phyloP scores from a whole-genome alignment of 116 monocot genomes.

The Posidonia oceanica region DNA sequence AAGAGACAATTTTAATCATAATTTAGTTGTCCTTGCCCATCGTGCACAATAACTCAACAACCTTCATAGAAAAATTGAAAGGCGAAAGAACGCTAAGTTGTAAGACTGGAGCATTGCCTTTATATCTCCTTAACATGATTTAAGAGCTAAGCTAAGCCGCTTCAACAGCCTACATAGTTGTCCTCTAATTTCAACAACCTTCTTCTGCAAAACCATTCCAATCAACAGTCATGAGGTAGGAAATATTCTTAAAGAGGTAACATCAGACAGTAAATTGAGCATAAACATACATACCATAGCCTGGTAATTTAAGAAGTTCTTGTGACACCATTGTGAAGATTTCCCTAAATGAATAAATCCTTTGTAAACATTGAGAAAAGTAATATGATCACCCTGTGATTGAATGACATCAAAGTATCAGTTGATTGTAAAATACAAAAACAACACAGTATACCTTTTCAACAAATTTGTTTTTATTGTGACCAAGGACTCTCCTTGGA shows the following conservation, averaged over 20 bases:
- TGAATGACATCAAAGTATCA: constrained; percentile 1
- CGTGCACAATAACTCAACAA: too few relatives aligned
- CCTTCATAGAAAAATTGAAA: too few relatives aligned
- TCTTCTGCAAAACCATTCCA: constrained; percentile 53
- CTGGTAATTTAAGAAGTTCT: constrained; percentile 88
- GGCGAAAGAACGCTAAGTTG: neutral
- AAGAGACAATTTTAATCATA: too few relatives aligned
- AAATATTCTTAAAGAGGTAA: neutral
- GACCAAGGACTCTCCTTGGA: too few relatives aligned
- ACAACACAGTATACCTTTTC: too few relatives aligned
- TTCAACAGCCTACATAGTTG: constrained; percentile 67
- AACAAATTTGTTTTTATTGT: too few relatives aligned
- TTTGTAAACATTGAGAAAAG: constrained; percentile 82
- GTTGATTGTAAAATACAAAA: neutral
- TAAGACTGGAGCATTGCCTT: constrained; percentile 30
- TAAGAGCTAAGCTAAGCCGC: constrained; percentile 56
- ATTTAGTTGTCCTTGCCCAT: too few relatives aligned
- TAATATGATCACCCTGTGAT: constrained; percentile 85
- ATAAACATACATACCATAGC: constrained; percentile 49
- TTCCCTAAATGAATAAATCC: constrained; percentile 79
- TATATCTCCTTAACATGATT: constrained; percentile 80
- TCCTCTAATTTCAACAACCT: constrained; percentile 80
- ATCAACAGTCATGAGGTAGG: neutral
- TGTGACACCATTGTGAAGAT: constrained; percentile 93
- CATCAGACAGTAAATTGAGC: neutral